Evolutionary conservation across 345 rosid species (phyloP), one percentile per base, ranked within the genome.

Genomic region (Noccaea caerulescens): DNA sequence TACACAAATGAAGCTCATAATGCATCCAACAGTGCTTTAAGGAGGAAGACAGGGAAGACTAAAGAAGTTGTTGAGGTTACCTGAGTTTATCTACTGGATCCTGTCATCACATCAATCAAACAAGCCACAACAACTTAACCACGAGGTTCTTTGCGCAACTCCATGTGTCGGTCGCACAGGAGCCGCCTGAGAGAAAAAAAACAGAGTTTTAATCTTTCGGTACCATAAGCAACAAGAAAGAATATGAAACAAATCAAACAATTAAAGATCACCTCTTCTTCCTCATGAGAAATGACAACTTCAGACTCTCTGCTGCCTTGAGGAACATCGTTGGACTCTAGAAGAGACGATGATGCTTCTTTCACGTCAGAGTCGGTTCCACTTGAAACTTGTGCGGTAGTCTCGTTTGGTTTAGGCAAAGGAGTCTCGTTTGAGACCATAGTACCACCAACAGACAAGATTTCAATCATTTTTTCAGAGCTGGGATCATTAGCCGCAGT

Each of bases 101-200:
- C 88, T 18, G 83, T 53, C 44, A 80, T 43, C 65, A 72, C 79
- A 73, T 93, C 96, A 78, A 73, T 93, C 96, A 78, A 91, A 82
- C 84, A 93, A 77, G 73, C 98, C 98, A 34, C 98, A 93, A 66
- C 97, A 93, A 80, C 82, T 79, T 46, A 86, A 68, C 83, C 85
- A 84, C 10, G 86, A 87, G 33, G 88, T 84, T 76, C 86, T 86
- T 78, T 82, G 73, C 30, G 72, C 78, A 66, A 76, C 54, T 46
- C 72, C 84, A 68, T 86, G 86, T 60, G 82, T 77, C 42, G 81
- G 36, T 55, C 69, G 66, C 63, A 78, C 56, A 12, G 70, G 75
- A 71, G 83, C 84, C 99, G 83, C 84, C 99, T 91, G 87, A 72
- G 66, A 51, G 43, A 72, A 27, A 36, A 72, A 71, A 27, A 36